Evolutionary conservation across 352 stramenopile genomes (phyloP).

Genomic region (Pythium sp.): DNA sequence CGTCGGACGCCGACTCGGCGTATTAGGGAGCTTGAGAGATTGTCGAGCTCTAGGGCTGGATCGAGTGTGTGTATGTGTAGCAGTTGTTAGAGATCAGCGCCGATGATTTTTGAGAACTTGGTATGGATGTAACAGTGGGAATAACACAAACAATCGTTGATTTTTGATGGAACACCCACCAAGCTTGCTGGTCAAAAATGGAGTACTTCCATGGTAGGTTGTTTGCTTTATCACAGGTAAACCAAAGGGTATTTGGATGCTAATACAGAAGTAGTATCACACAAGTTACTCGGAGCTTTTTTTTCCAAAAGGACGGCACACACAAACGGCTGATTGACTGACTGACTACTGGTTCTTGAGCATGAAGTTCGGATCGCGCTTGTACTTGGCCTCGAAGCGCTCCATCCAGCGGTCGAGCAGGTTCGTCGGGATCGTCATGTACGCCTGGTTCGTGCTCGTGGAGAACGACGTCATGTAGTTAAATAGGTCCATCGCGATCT

Average conservation of each 20-base stretch:
- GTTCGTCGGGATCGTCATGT: slow-evolving; percentile 90
- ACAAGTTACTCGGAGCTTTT: background rate
- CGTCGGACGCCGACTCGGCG: background rate
- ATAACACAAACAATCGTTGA: background rate
- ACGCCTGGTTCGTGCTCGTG: slow-evolving; percentile 57
- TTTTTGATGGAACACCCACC: too few species aligned
- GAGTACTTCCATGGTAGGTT: background rate
- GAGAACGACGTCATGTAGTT: slow-evolving; percentile 92
- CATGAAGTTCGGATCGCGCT: slow-evolving; percentile 91
- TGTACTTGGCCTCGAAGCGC: slow-evolving; percentile 87
- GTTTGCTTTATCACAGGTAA: too few species aligned
- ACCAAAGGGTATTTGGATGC: too few species aligned
- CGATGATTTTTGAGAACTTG: background rate
- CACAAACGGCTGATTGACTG: slow-evolving; percentile 5
- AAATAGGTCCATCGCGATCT: slow-evolving; percentile 91
- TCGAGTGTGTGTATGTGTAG: background rate
- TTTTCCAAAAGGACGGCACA: background rate
- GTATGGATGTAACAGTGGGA: background rate
- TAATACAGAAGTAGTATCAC: too few species aligned
- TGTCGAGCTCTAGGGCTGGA: too few species aligned
- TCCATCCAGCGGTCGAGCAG: slow-evolving; percentile 91
- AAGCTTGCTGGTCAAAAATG: background rate
- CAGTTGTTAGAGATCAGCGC: background rate
- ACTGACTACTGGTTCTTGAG: slow-evolving; percentile 56
- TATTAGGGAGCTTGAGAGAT: background rate